Conservation (phyloP, 371 early-diverging fungal species). For the Zychaea mexicana region DNA sequence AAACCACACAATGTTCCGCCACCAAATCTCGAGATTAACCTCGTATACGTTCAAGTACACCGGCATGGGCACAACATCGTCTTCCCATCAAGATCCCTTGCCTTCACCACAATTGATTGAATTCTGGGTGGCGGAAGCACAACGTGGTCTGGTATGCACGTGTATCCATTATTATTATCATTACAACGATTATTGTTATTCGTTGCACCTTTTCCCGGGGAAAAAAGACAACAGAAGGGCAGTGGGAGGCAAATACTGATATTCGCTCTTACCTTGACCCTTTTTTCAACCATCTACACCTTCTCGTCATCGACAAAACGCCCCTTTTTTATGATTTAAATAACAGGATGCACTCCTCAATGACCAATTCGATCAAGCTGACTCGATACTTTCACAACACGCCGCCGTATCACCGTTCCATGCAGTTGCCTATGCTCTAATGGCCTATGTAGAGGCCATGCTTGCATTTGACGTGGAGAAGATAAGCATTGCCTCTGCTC, state of each 20-base stretch:
- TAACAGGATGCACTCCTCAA: slow-evolving; percentile 48
- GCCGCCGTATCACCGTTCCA: slow-evolving; percentile 48
- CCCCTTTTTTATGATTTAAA: background rate
- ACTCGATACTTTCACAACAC: slow-evolving; percentile 40
- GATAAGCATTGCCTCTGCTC: slow-evolving; percentile 39
- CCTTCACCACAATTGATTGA: slow-evolving; percentile 36
- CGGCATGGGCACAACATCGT: slow-evolving; percentile 30
- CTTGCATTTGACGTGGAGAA: slow-evolving; percentile 41
- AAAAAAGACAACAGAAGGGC: too few species aligned
- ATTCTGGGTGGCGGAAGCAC: slow-evolving; percentile 48
- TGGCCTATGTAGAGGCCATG: slow-evolving; percentile 56
- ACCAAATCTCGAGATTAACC: slow-evolving; percentile 39
- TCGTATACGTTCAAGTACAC: slow-evolving; percentile 45
- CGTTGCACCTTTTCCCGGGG: too few species aligned
- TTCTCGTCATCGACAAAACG: background rate
- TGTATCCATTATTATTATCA: background rate
- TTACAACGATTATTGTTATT: too few species aligned
- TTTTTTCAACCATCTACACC: too few species aligned
- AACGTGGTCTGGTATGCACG: slow-evolving; percentile 45
- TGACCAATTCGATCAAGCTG: slow-evolving; percentile 48
- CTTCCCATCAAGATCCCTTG: slow-evolving; percentile 27
- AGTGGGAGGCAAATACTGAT: too few species aligned
- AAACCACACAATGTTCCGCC: slow-evolving; percentile 33
- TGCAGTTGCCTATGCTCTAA: slow-evolving; percentile 49
- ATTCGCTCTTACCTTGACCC: background rate